These are phyloP conservation scores for Oxalis stricta DNA, from an alignment of 441 rosid species.

Conservation along the genomic window DNA sequence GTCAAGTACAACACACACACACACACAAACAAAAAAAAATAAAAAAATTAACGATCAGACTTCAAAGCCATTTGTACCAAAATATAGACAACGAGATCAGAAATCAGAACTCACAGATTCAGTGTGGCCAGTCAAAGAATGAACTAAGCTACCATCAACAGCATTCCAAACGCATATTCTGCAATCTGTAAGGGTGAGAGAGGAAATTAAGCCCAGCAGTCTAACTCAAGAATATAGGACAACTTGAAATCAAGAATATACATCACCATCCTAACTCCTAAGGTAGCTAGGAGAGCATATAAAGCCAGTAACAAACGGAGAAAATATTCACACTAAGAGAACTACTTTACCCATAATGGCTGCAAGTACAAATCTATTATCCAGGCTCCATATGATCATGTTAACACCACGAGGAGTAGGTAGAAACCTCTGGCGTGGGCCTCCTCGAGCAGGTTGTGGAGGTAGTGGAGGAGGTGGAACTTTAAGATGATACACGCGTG, in stretches of 20 bases:
- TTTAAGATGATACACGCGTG: constrained; percentile 64
- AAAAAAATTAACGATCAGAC: too few species aligned
- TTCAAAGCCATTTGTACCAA: not conserved
- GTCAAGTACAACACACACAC: constrained; percentile 5
- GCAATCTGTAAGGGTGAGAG: constrained; percentile 46
- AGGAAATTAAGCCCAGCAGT: constrained; percentile 4
- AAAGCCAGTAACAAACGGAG: not conserved
- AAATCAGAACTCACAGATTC: constrained; percentile 38
- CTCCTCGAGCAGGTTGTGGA: constrained; percentile 82
- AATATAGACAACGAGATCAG: not conserved
- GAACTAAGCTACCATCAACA: constrained; percentile 75
- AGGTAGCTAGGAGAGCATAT: not conserved
- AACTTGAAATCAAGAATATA: not conserved
- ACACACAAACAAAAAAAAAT: too few species aligned
- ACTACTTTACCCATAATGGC: constrained; percentile 66
- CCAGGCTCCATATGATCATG: constrained; percentile 85
- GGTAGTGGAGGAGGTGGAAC: constrained; percentile 86
- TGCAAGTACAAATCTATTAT: constrained; percentile 79
- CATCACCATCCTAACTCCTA: not conserved
- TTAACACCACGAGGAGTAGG: constrained; percentile 86
- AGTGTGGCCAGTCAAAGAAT: constrained; percentile 72
- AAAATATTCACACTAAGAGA: not conserved
- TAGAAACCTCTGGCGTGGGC: constrained; percentile 79
- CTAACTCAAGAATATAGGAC: not conserved
- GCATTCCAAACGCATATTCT: constrained; percentile 90